Evolutionary conservation across 768 basidiomycete species (phyloP), one percentile per base, ranked within the genome.

Genomic region (Tulasnella sp.): DNA sequence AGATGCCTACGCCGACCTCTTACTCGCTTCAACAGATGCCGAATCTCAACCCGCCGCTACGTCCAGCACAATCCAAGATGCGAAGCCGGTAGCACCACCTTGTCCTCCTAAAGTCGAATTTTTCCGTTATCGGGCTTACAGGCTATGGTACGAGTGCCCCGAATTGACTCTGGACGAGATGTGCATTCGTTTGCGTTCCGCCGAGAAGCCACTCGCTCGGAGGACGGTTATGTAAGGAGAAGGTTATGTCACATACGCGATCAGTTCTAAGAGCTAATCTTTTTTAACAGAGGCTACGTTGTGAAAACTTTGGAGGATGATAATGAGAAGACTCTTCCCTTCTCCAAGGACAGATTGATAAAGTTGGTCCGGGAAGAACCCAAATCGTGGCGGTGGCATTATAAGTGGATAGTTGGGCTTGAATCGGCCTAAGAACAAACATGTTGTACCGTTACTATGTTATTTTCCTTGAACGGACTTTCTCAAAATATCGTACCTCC

Each of bases 71-170:
- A 6, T 8, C 73, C 34, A 14, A 36, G 31, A 38, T 10, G 31
- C 44, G 8, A n/a, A 27, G n/a, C 8, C 38, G 1, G 1, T 12
- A 38, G 72, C 38, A n/a, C 44, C 38, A 6, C 72, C 39, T 4
- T 74, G 62, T 68, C 62, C 62, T 18, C 16, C 72, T 34, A 34
- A 34, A 74, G 72, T 77, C 6, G 46, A 56, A 19, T 56, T 10
- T 16, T 38, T 31, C 18, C 76, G 56, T 12, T 77, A 77, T 27
- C 76, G 76, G 10, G 76, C 76, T 4, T 77, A 77, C 56, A 31
- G 19, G 3, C 18, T 77, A 19, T 77, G 76, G 76, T 56, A 77
- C 36, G 76, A 77, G 19, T 10, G 34, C 62, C 39, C 48, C 9
- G 52, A 38, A 10, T 24, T 77, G 27, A 40, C 58, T 58, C 27